These are phyloP conservation scores for Scutellaria baicalensis DNA, from an alignment of 257 asterid species.

Conservation along the genomic window DNA sequence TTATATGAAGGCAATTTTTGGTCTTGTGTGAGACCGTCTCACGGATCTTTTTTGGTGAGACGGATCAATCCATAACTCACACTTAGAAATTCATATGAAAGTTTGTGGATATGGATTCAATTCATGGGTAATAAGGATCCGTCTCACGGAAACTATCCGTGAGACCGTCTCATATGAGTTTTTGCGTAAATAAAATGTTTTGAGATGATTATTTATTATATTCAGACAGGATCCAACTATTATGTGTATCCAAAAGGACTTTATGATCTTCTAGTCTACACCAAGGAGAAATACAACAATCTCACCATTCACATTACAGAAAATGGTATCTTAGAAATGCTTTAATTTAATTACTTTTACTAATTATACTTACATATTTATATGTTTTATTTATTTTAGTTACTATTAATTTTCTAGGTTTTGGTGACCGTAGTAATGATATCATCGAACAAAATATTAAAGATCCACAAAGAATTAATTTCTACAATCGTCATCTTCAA, in stretches of 20 bases:
- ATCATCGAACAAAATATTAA: background rate
- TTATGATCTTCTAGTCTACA: slow-evolving; percentile 24
- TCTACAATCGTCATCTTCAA: slow-evolving; percentile 28
- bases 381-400: background rate
- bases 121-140: too few species aligned
- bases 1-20: background rate
- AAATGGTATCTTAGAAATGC: slow-evolving; percentile 20
- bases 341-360: background rate
- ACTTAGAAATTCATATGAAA: too few species aligned
- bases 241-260: slow-evolving; percentile 35
- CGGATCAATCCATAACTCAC: too few species aligned
- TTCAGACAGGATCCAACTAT: slow-evolving; percentile 24
- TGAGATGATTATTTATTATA: too few species aligned
- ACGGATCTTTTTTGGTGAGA: too few species aligned
- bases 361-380: background rate
- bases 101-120: too few species aligned
- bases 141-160: too few species aligned
- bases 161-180: too few species aligned
- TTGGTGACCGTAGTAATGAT: background rate
- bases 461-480: slow-evolving; percentile 25
- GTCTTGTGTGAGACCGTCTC: too few species aligned
- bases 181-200: too few species aligned
- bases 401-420: background rate
- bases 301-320: slow-evolving; percentile 32
- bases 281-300: slow-evolving; percentile 30